Conservation (phyloP, 331 rosid species). For the Malus hybrid region DNA sequence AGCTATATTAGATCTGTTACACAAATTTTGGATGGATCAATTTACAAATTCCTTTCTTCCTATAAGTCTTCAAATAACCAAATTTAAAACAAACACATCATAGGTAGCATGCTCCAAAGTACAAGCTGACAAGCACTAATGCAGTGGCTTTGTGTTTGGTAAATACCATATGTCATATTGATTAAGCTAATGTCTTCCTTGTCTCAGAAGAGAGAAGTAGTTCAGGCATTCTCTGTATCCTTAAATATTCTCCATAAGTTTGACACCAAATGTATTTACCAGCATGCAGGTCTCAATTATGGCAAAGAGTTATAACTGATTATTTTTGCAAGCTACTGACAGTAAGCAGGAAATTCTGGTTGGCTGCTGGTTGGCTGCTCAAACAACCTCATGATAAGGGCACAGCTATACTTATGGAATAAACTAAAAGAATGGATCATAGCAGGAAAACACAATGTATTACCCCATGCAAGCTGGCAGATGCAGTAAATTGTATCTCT, state of each 20-base stretch:
- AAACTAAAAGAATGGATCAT: neutral
- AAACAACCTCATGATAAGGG: neutral
- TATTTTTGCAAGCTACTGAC: neutral
- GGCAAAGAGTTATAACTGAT: neutral
- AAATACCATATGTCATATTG: neutral
- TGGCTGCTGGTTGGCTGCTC: neutral
- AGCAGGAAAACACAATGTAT: conserved; percentile 8
- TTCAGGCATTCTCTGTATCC: conserved; percentile 5
- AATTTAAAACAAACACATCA: neutral
- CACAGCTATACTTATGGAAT: neutral
- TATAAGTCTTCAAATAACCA: neutral
- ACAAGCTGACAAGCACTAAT: neutral
- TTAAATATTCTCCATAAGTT: conserved; percentile 7
- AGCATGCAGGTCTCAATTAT: conserved; percentile 5
- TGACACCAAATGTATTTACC: neutral
- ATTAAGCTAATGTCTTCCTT: neutral
- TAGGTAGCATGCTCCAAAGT: neutral
- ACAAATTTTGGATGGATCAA: conserved; percentile 1
- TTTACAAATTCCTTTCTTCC: neutral
- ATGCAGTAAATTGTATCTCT: conserved; percentile 73
- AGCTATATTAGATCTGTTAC: neutral
- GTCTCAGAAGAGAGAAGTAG: conserved; percentile 11
- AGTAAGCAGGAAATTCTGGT: neutral
- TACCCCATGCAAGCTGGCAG: conserved; percentile 99
- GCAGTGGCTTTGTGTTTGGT: neutral